Conservation (phyloP, 208 protist genomes). For the Trypanosoma mega region DNA sequence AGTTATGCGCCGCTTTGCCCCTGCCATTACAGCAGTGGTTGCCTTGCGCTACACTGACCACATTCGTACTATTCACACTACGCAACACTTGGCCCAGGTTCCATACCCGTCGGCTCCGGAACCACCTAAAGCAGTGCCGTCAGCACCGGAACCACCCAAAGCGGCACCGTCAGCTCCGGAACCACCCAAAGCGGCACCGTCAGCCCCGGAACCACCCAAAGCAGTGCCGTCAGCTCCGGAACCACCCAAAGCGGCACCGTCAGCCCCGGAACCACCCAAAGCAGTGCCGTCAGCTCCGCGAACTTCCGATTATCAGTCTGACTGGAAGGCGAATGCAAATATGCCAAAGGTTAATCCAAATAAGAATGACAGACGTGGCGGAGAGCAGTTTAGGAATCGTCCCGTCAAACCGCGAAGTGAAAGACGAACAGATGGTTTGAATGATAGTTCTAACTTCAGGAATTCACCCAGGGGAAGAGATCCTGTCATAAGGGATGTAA, state of each 20-base stretch:
- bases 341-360: no score
- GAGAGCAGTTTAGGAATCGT: no score
- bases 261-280: slow-evolving; percentile 19
- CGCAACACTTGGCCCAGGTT: not conserved
- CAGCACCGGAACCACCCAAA: slow-evolving; percentile 25
- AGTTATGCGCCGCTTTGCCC: not conserved
- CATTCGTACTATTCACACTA: not conserved
- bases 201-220: slow-evolving; percentile 7
- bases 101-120: slow-evolving; percentile 10
- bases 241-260: slow-evolving; percentile 18
- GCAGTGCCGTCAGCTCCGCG: slow-evolving; percentile 20
- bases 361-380: no score
- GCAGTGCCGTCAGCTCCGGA: slow-evolving; percentile 20
- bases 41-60: not conserved
- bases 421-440: no score
- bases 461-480: not conserved
- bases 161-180: slow-evolving; percentile 18
- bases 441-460: not conserved
- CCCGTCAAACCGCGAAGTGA: no score
- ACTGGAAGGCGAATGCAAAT: no score
- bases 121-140: slow-evolving; percentile 22
- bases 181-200: slow-evolving; percentile 15
- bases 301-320: slow-evolving; percentile 5
- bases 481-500: not conserved
- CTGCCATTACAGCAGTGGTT: not conserved